Evolutionary conservation across 140 eudicot genomes (phyloP).

Genomic region (Senecio squalidus): DNA sequence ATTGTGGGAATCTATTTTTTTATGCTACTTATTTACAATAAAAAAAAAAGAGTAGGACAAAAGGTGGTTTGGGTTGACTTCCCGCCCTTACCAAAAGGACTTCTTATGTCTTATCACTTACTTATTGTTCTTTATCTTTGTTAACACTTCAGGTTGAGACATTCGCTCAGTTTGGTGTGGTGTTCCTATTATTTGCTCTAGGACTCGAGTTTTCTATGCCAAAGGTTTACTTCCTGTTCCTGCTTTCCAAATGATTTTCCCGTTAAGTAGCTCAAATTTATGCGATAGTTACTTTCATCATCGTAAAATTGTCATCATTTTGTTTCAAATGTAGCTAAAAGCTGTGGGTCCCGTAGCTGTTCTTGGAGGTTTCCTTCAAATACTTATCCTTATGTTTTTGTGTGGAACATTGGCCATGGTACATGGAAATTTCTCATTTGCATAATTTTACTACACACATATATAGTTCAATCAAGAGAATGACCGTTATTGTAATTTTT

Average conservation of each 20-base stretch:
- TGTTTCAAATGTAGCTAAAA: constrained; percentile 53
- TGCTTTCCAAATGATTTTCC: not conserved
- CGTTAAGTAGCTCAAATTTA: not conserved
- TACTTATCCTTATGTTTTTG: constrained; percentile 69
- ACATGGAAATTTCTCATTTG: constrained; percentile 13
- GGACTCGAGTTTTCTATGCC: constrained; percentile 95
- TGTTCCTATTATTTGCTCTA: constrained; percentile 91
- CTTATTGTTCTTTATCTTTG: too few relatives aligned
- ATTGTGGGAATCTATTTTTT: too few relatives aligned
- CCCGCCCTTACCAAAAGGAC: too few relatives aligned
- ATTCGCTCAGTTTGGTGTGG: constrained; percentile 99
- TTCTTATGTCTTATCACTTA: too few relatives aligned
- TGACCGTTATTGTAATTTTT: constrained; percentile 13
- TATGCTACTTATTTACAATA: too few relatives aligned
- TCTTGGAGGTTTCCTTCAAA: constrained; percentile 95
- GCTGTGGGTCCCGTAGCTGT: constrained; percentile 99
- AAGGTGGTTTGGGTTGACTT: too few relatives aligned
- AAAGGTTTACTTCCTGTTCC: constrained; percentile 45
- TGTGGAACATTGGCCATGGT: constrained; percentile 85
- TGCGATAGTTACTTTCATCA: not conserved
- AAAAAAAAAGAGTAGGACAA: too few relatives aligned
- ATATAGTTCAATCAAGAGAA: not conserved
- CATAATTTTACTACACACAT: not conserved
- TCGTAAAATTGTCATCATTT: constrained; percentile 8
- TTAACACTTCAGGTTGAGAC: too few relatives aligned